A percentile compares a stretch with the other conserved stretches of the same genome.
Conservation (phyloP, 495 filamentous ascomycete genomes). For the Trichoderma gamsii region DNA sequence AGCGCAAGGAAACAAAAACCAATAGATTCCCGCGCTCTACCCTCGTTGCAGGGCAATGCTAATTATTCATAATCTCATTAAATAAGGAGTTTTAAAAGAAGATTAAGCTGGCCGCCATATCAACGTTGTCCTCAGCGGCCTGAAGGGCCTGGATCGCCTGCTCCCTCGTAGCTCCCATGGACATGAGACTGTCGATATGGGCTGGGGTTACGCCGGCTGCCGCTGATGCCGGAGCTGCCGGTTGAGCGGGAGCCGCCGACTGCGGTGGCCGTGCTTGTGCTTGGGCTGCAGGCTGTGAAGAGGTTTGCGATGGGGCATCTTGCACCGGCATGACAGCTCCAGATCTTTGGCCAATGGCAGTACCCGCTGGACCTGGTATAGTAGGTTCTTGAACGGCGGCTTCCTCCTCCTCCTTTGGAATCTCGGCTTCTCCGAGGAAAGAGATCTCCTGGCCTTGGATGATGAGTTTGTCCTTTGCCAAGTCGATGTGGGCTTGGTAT, state of each 20-base stretch:
- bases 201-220: constrained; percentile 44
- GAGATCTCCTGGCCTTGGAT: constrained; percentile 83
- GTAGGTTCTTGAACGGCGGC: constrained; percentile 72
- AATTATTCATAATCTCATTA: constrained; percentile 9
- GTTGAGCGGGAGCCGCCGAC: constrained; percentile 30
- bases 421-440: constrained; percentile 89
- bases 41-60: background rate
- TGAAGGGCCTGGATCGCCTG: constrained; percentile 75
- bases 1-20: background rate
- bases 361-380: constrained; percentile 79
- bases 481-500: constrained; percentile 87
- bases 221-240: constrained; percentile 28
- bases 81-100: constrained; percentile 37
- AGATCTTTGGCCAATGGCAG: constrained; percentile 75
- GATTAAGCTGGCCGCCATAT: constrained; percentile 78
- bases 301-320: constrained; percentile 16
- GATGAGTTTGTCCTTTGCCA: constrained; percentile 68
- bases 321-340: constrained; percentile 67
- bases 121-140: constrained; percentile 76
- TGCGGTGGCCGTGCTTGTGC: constrained; percentile 24
- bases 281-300: constrained; percentile 10
- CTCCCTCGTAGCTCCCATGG: constrained; percentile 71
- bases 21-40: background rate
- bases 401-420: constrained; percentile 70
- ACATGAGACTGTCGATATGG: constrained; percentile 63